Evolutionary conservation across 2,329 filamentous ascomycete genomes (phyloP), one percentile per base, ranked within the genome.

Genomic region (Aureobasidium sp.): DNA sequence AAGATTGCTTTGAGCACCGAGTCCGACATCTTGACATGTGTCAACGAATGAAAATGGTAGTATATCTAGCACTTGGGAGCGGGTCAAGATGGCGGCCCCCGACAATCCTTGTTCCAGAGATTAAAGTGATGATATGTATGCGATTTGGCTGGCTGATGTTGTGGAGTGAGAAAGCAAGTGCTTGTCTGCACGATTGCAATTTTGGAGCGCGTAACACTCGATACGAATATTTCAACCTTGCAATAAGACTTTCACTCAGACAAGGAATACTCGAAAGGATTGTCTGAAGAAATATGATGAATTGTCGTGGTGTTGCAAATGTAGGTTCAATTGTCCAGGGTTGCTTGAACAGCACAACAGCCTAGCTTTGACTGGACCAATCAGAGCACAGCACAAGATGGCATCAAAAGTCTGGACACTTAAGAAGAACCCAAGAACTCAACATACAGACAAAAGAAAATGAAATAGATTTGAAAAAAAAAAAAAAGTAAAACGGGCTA

Each of bases 1-100:
- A 87, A 87, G 64, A 87, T 84, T 51, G 84, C 82, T 68, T 84
- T 82, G 68, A 87, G 85, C 75, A 84, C 84, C 8, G 41, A 47
- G 39, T 20, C 52, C n/a, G 45, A 52, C 47, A 58, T 58, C 2
- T 20, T 29, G 51, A 14, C 1, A 20, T 31, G 22, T 1, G 4
- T 20, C 1, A 3, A 22, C 8, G 1, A 1, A 12, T 3, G 20
- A 25, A 4, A 3, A 11, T 1, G 3, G 11, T 25, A 9, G 9
- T 14, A 4, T 14, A 9, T 25, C 5, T 2, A 20, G 5, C n/a
- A 4, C 2, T 25, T 20, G 5, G 8, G 7, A 15, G 9, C 7
- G 4, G 12, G 42, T 3, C 42, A 11, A 34, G 31, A 12, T 34
- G 9, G 3, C 31, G 31, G 31, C 2, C 31, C 31, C 12, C 9